Evolutionary conservation across 768 basidiomycete species (phyloP).

Genomic region (Suillus sp.): DNA sequence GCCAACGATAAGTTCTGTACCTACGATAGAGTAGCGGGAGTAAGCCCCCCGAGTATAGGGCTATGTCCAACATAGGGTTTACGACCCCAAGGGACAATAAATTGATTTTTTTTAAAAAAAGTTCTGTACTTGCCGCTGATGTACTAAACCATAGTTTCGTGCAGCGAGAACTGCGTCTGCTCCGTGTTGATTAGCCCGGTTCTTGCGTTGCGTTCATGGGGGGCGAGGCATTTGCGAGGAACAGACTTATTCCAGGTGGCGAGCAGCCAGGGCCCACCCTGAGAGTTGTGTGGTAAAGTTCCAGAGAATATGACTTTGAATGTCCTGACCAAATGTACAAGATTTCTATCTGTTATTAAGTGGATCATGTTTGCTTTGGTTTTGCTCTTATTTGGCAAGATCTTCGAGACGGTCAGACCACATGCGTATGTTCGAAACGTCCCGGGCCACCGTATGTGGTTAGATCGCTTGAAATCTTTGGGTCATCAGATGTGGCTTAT

Average conservation of each 20-base stretch:
- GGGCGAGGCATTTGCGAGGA: constrained; percentile 7
- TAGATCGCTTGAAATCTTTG: too few relatives aligned
- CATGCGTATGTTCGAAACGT: neutral
- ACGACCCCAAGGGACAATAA: too few relatives aligned
- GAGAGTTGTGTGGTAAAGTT: constrained; percentile 12
- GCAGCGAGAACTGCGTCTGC: neutral
- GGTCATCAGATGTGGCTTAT: neutral
- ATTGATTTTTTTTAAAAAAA: too few relatives aligned
- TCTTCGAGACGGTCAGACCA: neutral
- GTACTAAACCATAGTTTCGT: too few relatives aligned
- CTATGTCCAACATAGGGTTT: too few relatives aligned
- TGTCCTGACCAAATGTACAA: neutral
- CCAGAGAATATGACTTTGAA: neutral
- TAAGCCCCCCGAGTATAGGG: too few relatives aligned
- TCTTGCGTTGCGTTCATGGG: neutral
- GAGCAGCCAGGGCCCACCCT: too few relatives aligned
- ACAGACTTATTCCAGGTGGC: constrained; percentile 7
- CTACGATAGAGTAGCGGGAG: too few relatives aligned
- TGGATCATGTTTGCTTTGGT: too few relatives aligned
- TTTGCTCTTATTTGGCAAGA: neutral
- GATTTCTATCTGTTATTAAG: too few relatives aligned
- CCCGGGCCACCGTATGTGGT: neutral
- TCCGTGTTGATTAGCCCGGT: constrained; percentile 15
- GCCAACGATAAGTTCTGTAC: neutral
- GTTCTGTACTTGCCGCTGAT: too few relatives aligned